A percentile compares a stretch with the other conserved stretches of the same genome.
phyloP scores from a whole-genome alignment of 805 yeast genomes.

The Metschnikowia santaceciliae region DNA sequence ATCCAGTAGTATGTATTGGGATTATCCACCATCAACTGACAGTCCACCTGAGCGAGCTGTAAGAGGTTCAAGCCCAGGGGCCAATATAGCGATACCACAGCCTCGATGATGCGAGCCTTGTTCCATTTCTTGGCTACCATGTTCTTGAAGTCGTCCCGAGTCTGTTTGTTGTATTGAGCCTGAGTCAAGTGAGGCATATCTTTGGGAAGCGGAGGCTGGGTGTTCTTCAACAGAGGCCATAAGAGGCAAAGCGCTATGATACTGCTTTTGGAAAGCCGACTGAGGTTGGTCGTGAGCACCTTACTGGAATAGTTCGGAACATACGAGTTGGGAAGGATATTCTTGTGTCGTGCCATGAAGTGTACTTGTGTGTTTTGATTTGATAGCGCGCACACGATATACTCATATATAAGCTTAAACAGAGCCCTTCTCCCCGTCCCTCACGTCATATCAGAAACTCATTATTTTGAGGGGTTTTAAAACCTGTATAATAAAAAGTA shows the following conservation, averaged over 20 bases:
- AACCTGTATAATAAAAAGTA: no score
- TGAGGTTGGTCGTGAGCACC: slow-evolving; percentile 20
- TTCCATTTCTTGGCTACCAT: slow-evolving; percentile 17
- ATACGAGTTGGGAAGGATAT: slow-evolving; percentile 38
- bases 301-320: slow-evolving; percentile 29
- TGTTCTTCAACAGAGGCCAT: slow-evolving; percentile 32
- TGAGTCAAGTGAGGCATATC: slow-evolving; percentile 5
- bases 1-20: slow-evolving; percentile 48
- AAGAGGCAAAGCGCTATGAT: slow-evolving; percentile 27
- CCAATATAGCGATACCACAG: slow-evolving; percentile 49
- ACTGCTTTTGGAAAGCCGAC: slow-evolving; percentile 30
- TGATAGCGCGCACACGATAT: slow-evolving; percentile 1
- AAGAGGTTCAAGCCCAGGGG: slow-evolving; percentile 54
- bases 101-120: slow-evolving; percentile 38
- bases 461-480: neutral
- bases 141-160: slow-evolving; percentile 9
- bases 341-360: slow-evolving; percentile 15
- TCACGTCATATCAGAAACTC: neutral
- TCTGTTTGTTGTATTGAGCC: slow-evolving; percentile 7
- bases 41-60: slow-evolving; percentile 69
- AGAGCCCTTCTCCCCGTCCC: no score
- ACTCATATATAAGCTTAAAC: no score
- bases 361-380: slow-evolving; percentile 2
- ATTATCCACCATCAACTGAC: slow-evolving; percentile 58
- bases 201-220: slow-evolving; percentile 19